Conservation (phyloP, 1,284 basidiomycete species). For the Porodaedalea pini region DNA sequence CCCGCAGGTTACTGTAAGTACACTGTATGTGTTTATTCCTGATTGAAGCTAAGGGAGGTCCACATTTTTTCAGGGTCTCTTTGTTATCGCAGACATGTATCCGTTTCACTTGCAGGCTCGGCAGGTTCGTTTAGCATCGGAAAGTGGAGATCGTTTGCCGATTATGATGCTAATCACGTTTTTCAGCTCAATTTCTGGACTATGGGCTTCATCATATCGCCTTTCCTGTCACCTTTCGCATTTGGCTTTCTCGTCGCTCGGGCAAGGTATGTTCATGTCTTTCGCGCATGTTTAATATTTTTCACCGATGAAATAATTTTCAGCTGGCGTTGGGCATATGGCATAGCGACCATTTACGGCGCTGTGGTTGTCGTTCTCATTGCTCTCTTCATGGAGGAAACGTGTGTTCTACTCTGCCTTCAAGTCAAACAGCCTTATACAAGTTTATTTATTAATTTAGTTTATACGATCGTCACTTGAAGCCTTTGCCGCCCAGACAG, state of each 20-base stretch:
- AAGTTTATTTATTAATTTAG: constrained; percentile 31
- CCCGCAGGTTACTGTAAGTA: constrained; percentile 63
- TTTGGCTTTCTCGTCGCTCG: constrained; percentile 69
- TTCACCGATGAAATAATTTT: constrained; percentile 1
- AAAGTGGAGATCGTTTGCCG: background rate
- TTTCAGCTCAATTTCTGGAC: constrained; percentile 65
- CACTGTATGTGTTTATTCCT: no score
- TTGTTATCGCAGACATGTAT: constrained; percentile 64
- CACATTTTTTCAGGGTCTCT: constrained; percentile 47
- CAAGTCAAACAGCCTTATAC: background rate
- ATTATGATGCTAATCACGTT: background rate
- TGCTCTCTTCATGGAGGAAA: constrained; percentile 33
- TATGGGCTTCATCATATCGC: constrained; percentile 46
- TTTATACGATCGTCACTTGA: constrained; percentile 64
- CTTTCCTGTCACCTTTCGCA: constrained; percentile 64
- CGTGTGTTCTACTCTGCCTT: constrained; percentile 20
- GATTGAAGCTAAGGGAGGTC: no score
- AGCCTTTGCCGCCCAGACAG: constrained; percentile 43
- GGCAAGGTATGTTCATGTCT: constrained; percentile 34
- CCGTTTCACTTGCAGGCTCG: constrained; percentile 75
- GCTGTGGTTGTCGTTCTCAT: constrained; percentile 33
- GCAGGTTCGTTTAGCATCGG: constrained; percentile 44
- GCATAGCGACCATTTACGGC: constrained; percentile 35
- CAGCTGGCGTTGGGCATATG: constrained; percentile 72
- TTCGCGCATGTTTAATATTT: background rate